Conservation (phyloP, 129 eudicot genomes). For the Flaveria robusta region DNA sequence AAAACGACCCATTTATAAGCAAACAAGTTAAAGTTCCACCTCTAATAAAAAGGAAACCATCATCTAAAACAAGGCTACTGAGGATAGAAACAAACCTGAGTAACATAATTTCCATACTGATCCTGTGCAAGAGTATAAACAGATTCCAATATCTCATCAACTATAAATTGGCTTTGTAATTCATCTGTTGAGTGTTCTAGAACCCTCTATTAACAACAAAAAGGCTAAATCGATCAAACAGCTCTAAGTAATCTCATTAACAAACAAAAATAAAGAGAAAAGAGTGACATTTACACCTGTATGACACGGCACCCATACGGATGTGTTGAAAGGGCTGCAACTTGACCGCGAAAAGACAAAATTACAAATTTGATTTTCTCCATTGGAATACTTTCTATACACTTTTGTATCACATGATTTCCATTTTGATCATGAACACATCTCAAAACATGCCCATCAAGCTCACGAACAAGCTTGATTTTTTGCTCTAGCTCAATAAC, state of each 20-base stretch:
- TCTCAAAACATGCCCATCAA: constrained; percentile 78
- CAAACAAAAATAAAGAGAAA: background rate
- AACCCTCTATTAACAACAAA: constrained; percentile 53
- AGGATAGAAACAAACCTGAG: constrained; percentile 56
- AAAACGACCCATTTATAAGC: background rate
- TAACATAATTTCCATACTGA: constrained; percentile 76
- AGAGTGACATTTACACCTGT: constrained; percentile 53
- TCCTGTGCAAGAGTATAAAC: constrained; percentile 64
- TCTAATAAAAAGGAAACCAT: background rate
- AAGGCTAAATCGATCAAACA: constrained; percentile 17
- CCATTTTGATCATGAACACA: constrained; percentile 96
- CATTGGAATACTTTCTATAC: constrained; percentile 72
- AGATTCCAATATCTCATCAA: constrained; percentile 77
- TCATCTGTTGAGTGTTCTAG: constrained; percentile 62
- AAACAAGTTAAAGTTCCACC: background rate
- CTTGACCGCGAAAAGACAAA: constrained; percentile 76
- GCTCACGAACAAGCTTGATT: constrained; percentile 60
- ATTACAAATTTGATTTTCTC: constrained; percentile 59
- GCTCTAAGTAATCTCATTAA: background rate
- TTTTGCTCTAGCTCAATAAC: constrained; percentile 82
- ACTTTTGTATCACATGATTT: constrained; percentile 84
- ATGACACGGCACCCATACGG: constrained; percentile 95
- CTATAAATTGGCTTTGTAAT: constrained; percentile 60
- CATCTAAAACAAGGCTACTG: background rate
- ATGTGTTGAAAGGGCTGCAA: constrained; percentile 77